Evolutionary conservation across 345 rosid genomes (phyloP).

Genomic region (Camelina hispida): DNA sequence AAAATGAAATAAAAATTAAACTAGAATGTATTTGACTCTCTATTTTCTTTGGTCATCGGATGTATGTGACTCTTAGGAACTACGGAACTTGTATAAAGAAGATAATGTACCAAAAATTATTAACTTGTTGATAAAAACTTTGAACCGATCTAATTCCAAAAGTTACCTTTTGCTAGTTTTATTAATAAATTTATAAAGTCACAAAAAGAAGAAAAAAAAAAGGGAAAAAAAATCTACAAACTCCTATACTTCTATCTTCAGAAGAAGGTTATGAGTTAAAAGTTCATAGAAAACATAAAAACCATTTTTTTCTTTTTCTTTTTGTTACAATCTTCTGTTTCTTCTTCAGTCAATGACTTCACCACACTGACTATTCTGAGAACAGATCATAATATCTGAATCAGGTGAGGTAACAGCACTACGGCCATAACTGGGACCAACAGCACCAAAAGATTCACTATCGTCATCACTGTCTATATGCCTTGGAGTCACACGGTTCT

Average conservation of each 20-base stretch:
- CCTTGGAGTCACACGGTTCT: constrained; percentile 65
- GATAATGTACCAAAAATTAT: background rate
- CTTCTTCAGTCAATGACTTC: constrained; percentile 43
- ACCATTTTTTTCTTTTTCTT: background rate
- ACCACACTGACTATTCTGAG: constrained; percentile 54
- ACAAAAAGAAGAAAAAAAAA: background rate
- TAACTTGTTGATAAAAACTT: background rate
- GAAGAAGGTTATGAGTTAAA: constrained; percentile 3
- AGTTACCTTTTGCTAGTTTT: background rate
- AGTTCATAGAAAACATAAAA: constrained; percentile 10
- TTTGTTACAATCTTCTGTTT: constrained; percentile 9
- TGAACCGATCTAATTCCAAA: background rate
- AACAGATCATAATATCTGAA: constrained; percentile 52
- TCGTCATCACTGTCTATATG: constrained; percentile 58
- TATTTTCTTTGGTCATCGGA: background rate
- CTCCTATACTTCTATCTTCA: constrained; percentile 5
- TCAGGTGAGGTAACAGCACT: constrained; percentile 48
- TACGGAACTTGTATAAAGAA: background rate
- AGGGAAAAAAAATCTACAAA: background rate
- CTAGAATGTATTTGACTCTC: background rate
- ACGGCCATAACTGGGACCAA: constrained; percentile 55
- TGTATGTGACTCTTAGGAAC: constrained; percentile 29
- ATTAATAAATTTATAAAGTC: background rate
- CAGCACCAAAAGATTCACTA: constrained; percentile 51
- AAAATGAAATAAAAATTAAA: background rate